Evolutionary conservation across 495 filamentous ascomycete genomes (phyloP), one percentile per base, ranked within the genome.

Genomic region (Terfezia claveryi): DNA sequence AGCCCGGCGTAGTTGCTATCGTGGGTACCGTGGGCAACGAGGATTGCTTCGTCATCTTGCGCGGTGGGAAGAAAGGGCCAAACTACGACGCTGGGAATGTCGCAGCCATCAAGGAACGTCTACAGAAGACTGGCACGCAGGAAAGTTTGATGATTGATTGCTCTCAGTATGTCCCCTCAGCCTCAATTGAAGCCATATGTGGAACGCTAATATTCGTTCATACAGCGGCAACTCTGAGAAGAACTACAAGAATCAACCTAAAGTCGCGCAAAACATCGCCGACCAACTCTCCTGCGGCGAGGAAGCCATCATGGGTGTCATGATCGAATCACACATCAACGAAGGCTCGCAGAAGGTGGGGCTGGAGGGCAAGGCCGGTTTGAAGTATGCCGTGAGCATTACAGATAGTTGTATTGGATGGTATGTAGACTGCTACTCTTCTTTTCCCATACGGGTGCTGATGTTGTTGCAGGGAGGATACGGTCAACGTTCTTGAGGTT

Each of bases 261-360:
- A 93, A 75, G 91, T 96, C 23, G 92, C 89, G 4, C 78, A 76
- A 41, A 74, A 72, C 4, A 64, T 98, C 51, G 85, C 82, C 5
- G 81, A 87, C 66, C 92, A 96, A 69, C 80, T 98, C 56, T 76
- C 79, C 23, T 72, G 74, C 44, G 91, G 91, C 38, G 92, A 98
- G 71, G 75, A 75, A 0, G 82, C 72, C 23, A 94, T 98, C 63
- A 89, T 96, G 79, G 91, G 91, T 62, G 87, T 95, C 37, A 98
- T 98, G 91, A 94, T 99, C 63, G 92, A 99, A 72, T 92, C 84
- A 64, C 80, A 96, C 66, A 92, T 99, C 68, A 80, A 87, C 66
- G 91, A 94, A 70, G 91, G 87, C 57, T 83, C 73, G 68, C 91
- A 99, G 69, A 96, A 95, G 68, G 86, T 95, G 14, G 83, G 87